Evolutionary conservation across 257 asterid species (phyloP), one percentile per base, ranked within the genome.

Genomic region (Solanum bukasovii): DNA sequence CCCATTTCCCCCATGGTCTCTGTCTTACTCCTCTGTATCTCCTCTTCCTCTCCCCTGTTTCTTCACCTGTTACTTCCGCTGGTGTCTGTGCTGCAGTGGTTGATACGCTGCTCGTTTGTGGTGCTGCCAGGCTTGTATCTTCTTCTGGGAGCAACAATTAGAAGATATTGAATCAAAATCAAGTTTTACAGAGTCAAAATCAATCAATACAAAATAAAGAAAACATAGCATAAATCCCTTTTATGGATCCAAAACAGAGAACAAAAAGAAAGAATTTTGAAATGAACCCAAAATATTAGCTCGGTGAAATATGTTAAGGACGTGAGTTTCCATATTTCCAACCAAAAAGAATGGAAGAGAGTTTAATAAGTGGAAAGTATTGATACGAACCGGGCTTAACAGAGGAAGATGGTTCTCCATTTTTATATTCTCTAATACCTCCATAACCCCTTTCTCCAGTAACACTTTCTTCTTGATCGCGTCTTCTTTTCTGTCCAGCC

Each of bases 1-100:
- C 99, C 98, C 98, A 96, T 92, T 96, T 96, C 0, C 98, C 98
- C 98, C 98, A 95, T 16, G 98, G 98, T 34, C 99, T 87, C n/a
- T 94, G 98, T 56, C 99, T 92, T 1, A 95, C 98, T 21, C 99
- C 99, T 90, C 98, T 93, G 90, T 95, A 96, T 90, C 90, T 93
- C 61, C 92, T 89, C 83, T 94, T 90, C 73, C 92, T 92, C 79
- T 95, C 96, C 9, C 97, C 96, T 21, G 90, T 37, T 81, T 91
- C 98, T 46, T 92, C 94, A 56, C 67, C 13, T 25, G 92, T 84
- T 21, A 87, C 84, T 59, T 91, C 94, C 2, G 92, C 84, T 20
- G 79, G 87, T 1, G 89, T 52, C 14, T 63, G 74, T 6, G 87
- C 10, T 2, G 67, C 27, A 52, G 88, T 18, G 3, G 87, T 81